Conservation (phyloP, 2,329 filamentous ascomycete species). For the Fusarium staphyleae region DNA sequence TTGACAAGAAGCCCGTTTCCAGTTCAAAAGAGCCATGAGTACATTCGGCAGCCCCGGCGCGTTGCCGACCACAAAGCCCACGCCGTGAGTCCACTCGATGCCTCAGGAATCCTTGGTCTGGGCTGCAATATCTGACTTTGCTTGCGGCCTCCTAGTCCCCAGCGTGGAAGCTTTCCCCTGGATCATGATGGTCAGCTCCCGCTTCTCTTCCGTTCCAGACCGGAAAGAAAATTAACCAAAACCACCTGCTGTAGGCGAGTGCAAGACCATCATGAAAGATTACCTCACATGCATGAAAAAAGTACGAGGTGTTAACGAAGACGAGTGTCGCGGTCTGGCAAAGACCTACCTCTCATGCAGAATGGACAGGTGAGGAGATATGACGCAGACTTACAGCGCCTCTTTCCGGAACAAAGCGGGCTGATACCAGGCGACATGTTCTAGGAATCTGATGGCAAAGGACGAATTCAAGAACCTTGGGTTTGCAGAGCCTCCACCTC, state of each 20-base stretch:
- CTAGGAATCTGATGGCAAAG: constrained; percentile 90
- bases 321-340: constrained; percentile 82
- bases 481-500: constrained; percentile 56
- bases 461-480: constrained; percentile 96
- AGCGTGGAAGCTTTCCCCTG: constrained; percentile 90
- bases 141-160: constrained; percentile 63
- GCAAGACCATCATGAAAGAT: constrained; percentile 83
- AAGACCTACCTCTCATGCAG: constrained; percentile 90
- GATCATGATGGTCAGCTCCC: constrained; percentile 75
- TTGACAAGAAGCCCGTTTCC: constrained; percentile 17
- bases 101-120: background rate
- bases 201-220: background rate
- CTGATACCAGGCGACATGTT: constrained; percentile 19
- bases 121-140: constrained; percentile 21
- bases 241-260: constrained; percentile 73
- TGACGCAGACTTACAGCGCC: constrained; percentile 20
- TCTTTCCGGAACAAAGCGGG: constrained; percentile 23
- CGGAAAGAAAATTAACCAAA: constrained; percentile 11
- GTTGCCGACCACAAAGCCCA: constrained; percentile 69
- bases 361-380: constrained; percentile 81
- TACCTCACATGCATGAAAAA: constrained; percentile 90
- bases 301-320: constrained; percentile 82
- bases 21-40: constrained; percentile 54
- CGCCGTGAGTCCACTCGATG: constrained; percentile 61
- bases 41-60: constrained; percentile 75